A percentile compares a stretch with the other conserved stretches of the same genome.
Evolutionary conservation across 108 stramenopile genomes (phyloP).

Genomic region (Cyclostephanos tholiformis): DNA sequence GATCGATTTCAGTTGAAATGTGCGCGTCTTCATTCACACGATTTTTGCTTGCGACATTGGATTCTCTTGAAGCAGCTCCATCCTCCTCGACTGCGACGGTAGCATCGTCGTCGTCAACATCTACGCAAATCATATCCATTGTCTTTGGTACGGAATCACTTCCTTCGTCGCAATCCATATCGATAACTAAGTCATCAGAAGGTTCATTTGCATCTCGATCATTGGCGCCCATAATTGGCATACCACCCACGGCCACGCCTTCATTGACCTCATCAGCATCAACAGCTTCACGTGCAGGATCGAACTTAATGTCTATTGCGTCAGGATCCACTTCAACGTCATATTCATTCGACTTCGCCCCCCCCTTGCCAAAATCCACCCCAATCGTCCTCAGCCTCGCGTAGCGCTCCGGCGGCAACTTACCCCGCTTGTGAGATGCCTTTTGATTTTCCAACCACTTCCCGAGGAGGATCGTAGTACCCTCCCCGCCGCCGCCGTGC

Average conservation of each 20-base stretch:
- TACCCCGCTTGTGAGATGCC: too few species aligned
- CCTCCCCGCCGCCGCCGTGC: background rate
- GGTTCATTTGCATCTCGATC: background rate
- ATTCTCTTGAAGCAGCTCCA: background rate
- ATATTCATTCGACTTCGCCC: background rate
- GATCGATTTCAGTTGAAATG: background rate
- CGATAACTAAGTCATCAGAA: background rate
- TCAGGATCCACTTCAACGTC: background rate
- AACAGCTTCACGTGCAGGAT: background rate
- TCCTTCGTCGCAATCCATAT: background rate
- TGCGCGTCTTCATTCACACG: background rate
- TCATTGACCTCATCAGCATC: background rate
- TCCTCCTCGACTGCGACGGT: background rate
- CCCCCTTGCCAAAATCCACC: background rate
- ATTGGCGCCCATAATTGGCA: background rate
- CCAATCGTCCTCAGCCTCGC: background rate
- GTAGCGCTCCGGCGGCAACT: background rate
- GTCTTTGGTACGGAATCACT: background rate
- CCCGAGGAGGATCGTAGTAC: background rate
- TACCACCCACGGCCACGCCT: background rate
- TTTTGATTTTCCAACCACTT: background rate
- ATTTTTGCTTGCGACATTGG: background rate
- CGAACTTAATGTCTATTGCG: background rate
- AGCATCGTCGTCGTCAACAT: constrained; percentile 11
- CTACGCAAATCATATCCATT: background rate